Evolutionary conservation across 2,329 filamentous ascomycete species (phyloP).

Genomic region (Arthrobotrys pseudoclavata): DNA sequence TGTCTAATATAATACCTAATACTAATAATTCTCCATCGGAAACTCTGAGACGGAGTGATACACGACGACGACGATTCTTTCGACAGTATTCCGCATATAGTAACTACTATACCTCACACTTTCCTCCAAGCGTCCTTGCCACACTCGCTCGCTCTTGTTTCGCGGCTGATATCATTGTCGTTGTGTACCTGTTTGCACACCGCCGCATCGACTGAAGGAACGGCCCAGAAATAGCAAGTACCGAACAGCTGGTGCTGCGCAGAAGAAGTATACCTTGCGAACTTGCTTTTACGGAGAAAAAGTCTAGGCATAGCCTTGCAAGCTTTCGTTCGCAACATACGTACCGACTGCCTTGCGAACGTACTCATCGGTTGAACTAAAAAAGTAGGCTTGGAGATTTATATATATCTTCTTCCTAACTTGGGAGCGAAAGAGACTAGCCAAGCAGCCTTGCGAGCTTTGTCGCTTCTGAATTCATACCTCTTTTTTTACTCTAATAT

Average conservation of each 20-base stretch:
- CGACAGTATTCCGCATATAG: constrained; percentile 1
- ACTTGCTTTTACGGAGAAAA: constrained; percentile 7
- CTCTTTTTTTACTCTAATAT: constrained; percentile 12
- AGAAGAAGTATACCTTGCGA: constrained; percentile 23
- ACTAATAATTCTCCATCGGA: background rate
- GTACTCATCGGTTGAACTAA: background rate
- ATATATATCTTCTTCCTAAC: constrained; percentile 5
- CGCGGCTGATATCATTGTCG: constrained; percentile 22
- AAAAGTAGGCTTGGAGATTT: constrained; percentile 32
- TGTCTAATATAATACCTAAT: constrained; percentile 25
- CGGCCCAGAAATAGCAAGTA: constrained; percentile 44
- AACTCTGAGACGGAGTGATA: constrained; percentile 18
- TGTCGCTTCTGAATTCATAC: background rate
- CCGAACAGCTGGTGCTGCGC: background rate
- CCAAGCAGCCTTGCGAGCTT: constrained; percentile 11
- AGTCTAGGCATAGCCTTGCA: constrained; percentile 37
- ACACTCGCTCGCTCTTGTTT: constrained; percentile 21
- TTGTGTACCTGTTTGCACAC: background rate
- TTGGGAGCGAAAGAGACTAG: background rate
- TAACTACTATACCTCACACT: background rate
- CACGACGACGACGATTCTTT: background rate
- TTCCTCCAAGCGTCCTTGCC: background rate
- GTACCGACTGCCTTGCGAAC: background rate
- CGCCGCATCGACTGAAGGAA: constrained; percentile 2
- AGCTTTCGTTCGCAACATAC: constrained; percentile 16